Evolutionary conservation across 805 yeast genomes (phyloP).

Genomic region (Candida nanaspora): DNA sequence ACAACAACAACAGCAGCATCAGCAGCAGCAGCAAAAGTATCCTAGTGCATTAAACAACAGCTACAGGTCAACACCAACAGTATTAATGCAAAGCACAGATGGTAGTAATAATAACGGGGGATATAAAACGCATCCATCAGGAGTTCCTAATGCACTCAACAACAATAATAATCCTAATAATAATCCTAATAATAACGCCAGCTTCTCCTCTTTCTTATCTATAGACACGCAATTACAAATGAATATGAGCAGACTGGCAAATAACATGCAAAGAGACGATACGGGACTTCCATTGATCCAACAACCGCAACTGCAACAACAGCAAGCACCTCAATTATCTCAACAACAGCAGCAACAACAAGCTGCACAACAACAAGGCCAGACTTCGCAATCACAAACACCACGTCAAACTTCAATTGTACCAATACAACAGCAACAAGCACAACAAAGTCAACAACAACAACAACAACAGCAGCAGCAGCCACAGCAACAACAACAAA

Average conservation of each 20-base stretch:
- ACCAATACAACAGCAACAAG: slow-evolving; percentile 2
- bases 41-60: background rate
- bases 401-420: background rate
- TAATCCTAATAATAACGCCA: background rate
- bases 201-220: background rate
- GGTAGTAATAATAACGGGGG: background rate
- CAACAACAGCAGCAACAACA: background rate
- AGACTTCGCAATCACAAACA: too few relatives aligned
- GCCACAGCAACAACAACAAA: slow-evolving; percentile 1
- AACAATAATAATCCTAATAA: background rate
- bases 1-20: slow-evolving; percentile 1
- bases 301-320: background rate
- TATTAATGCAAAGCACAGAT: background rate
- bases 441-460: background rate
- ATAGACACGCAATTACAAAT: background rate
- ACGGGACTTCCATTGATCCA: background rate
- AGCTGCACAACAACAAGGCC: slow-evolving; percentile 2
- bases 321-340: background rate
- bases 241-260: background rate
- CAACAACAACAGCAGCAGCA: slow-evolving; percentile 1
- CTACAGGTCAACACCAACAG: too few relatives aligned
- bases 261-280: background rate
- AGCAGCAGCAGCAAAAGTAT: background rate
- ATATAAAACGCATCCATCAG: too few relatives aligned
- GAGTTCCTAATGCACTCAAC: background rate